These are phyloP conservation scores for Carex kokanica DNA, from an alignment of 176 grass and related monocot species.

Conservation along the genomic window DNA sequence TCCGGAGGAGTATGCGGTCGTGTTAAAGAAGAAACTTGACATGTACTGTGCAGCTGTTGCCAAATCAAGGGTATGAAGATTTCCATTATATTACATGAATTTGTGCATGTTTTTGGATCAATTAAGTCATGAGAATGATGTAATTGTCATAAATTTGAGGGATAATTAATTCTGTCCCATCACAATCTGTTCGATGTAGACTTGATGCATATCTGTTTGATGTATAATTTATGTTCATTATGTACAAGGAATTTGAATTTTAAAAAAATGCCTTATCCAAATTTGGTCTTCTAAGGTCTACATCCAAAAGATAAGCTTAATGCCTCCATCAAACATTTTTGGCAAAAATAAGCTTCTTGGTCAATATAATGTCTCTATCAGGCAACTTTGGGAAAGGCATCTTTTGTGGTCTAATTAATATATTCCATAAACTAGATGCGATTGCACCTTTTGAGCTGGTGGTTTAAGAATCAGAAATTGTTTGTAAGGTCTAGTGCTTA, in stretches of 20 bases:
- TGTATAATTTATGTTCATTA: background rate
- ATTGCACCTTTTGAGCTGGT: background rate
- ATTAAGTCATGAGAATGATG: background rate
- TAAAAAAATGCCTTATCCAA: background rate
- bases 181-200: background rate
- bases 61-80: constrained; percentile 52
- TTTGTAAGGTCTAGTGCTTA: background rate
- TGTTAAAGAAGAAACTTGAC: constrained; percentile 75
- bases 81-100: background rate
- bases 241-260: background rate
- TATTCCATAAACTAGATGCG: background rate
- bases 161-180: background rate
- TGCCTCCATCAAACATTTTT: background rate
- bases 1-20: constrained; percentile 37
- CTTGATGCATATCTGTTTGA: background rate
- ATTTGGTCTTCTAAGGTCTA: background rate
- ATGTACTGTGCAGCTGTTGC: constrained; percentile 79
- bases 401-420: background rate
- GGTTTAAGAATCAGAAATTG: background rate
- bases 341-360: background rate
- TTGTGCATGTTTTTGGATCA: background rate
- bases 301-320: constrained; percentile 12
- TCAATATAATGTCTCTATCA: background rate
- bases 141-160: background rate
- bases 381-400: background rate